These are phyloP conservation scores for Saccharum spontaneum DNA, from an alignment of 176 grass and related monocot species.

Conservation along the genomic window DNA sequence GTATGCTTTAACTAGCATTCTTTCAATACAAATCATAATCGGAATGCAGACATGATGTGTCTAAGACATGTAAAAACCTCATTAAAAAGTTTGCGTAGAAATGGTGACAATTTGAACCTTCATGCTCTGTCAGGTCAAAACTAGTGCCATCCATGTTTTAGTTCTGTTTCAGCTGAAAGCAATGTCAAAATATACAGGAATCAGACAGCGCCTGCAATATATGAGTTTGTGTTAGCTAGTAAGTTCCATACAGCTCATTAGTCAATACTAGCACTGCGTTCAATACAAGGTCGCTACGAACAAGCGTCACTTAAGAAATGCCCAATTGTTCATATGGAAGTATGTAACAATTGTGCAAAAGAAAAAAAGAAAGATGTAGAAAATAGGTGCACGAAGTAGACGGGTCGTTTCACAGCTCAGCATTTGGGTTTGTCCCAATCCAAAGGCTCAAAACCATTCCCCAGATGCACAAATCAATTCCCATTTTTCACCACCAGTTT, in stretches of 20 bases:
- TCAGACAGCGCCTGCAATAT: neutral
- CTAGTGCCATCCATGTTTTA: constrained; percentile 13
- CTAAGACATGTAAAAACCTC: constrained; percentile 33
- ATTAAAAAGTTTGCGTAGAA: constrained; percentile 69
- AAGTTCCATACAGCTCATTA: neutral
- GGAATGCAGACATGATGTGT: neutral
- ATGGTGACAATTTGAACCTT: constrained; percentile 29
- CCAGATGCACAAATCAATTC: neutral
- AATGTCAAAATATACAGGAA: constrained; percentile 9
- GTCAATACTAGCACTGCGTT: neutral
- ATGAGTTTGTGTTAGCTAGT: neutral
- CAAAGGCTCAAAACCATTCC: neutral
- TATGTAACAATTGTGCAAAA: neutral
- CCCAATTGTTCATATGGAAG: neutral
- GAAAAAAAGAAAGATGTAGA: neutral
- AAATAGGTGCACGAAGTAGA: neutral
- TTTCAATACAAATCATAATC: neutral
- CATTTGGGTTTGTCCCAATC: neutral
- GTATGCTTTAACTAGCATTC: neutral
- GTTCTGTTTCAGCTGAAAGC: constrained; percentile 20
- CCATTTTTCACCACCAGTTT: neutral
- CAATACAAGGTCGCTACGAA: neutral
- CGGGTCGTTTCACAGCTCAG: neutral
- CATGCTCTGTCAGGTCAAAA: constrained; percentile 12
- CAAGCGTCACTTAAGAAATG: neutral